Base-by-base conservation (phyloP, 805 yeast species). In the Candida boleticola region DNA sequence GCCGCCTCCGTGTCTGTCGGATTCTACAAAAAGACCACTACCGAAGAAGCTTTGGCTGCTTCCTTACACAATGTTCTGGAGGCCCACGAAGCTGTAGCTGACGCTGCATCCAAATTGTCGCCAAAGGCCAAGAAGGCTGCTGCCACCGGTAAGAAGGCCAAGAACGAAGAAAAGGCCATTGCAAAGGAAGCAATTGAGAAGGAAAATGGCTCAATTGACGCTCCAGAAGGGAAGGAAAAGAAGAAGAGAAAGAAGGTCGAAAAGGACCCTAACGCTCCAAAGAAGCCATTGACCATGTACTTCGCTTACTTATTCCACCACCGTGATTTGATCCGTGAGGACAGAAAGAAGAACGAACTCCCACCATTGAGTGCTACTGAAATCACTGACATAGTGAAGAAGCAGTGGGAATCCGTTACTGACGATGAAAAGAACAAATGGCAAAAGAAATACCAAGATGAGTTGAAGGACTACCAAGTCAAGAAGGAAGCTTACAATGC, bases 231-330 rank as follows among this genome's bases (percentile, higher is more conserved):
- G 27, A 18, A 31, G 18, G 35, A 72, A 61, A 72, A 69, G 51
- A 64, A 62, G 43, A 83, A 79, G 65, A 79, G 77, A 54, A 71
- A 67, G 54, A 74, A 71, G 54, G 68, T 60, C 29, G 73, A 66
- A 40, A 72, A 66, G 53, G 98, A 92, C 64, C 97, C 97, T 40
- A 83, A 86, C 56, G 97, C 96, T 35, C 99, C 99, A 45, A 89
- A 87, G 74, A 89, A 89, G 57, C 98, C 99, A 13, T 72, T 88
- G 57, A 89, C 97, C 18, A 85, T 87, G 35, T 90, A 82, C 69
- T 86, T 92, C 63, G 73, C 74, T 32, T 92, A 81, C 64, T 81
- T 88, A 40, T 82, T 85, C 50, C 81, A 79, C 50, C 77, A 81
- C 50, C 82, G 96, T 56, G 85, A 83, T 47, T 68, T 74, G 29